A percentile compares a stretch with the other conserved stretches of the same genome.
Evolutionary conservation across 495 filamentous ascomycete genomes (phyloP).

Genomic region (Terfezia boudieri): DNA sequence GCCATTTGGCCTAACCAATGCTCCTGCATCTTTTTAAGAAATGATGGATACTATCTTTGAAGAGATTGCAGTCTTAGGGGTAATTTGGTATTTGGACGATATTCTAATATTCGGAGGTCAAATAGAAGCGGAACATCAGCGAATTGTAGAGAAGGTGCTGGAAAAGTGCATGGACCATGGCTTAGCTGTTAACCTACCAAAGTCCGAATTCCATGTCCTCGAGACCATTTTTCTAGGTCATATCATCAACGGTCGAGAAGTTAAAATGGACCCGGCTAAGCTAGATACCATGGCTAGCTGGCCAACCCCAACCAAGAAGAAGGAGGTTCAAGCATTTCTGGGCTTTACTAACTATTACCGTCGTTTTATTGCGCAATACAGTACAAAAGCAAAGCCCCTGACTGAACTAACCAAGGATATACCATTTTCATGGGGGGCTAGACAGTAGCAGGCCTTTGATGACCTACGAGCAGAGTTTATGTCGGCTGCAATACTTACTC

Average conservation of each 20-base stretch:
- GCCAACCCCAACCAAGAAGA: conserved; percentile 1
- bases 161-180: neutral
- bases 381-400: neutral
- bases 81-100: conserved; percentile 20
- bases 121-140: conserved; percentile 3
- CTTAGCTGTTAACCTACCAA: neutral
- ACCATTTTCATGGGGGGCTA: neutral
- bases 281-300: conserved; percentile 1
- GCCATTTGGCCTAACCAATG: conserved; percentile 17
- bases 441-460: neutral
- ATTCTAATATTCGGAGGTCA: conserved; percentile 18
- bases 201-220: conserved; percentile 1
- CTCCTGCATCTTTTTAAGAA: conserved; percentile 14
- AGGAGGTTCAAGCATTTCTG: conserved; percentile 11
- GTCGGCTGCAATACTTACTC: neutral
- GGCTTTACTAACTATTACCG: conserved; percentile 11
- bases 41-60: conserved; percentile 16
- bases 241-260: neutral
- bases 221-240: conserved; percentile 6
- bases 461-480: neutral
- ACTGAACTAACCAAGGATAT: conserved; percentile 1
- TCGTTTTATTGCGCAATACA: neutral
- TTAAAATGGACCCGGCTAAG: conserved; percentile 4
- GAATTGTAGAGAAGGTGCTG: conserved; percentile 8
- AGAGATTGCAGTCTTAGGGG: conserved; percentile 9